These are phyloP conservation scores for Petunia secreta DNA, from an alignment of 257 asterid genomes.

Conservation along the genomic window DNA sequence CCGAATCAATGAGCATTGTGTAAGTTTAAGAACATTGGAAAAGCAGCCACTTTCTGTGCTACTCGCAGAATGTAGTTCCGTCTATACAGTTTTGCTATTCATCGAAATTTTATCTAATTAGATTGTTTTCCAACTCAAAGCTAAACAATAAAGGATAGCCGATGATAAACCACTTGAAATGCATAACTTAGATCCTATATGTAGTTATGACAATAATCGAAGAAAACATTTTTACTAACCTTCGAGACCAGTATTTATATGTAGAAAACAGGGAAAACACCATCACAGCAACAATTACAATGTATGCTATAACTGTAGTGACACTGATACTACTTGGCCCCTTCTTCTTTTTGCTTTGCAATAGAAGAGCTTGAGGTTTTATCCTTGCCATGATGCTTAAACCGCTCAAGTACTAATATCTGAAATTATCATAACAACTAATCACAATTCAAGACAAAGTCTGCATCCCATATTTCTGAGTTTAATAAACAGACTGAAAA, in stretches of 20 bases:
- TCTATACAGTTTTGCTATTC: neutral
- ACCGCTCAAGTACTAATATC: constrained; percentile 19
- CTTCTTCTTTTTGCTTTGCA: constrained; percentile 60
- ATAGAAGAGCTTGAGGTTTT: constrained; percentile 59
- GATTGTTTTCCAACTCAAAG: neutral
- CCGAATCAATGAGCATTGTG: constrained; percentile 8
- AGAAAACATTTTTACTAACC: constrained; percentile 31
- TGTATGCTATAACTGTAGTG: constrained; percentile 39
- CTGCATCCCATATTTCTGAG: neutral
- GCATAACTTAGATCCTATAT: neutral
- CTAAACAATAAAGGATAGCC: constrained; percentile 3
- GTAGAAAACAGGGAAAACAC: constrained; percentile 50
- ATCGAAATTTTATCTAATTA: neutral
- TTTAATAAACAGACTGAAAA: neutral
- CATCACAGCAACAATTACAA: constrained; percentile 37
- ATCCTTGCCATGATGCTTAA: constrained; percentile 48
- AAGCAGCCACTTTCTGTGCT: constrained; percentile 33
- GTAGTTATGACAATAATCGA: neutral
- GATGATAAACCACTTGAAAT: neutral
- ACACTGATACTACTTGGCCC: constrained; percentile 43
- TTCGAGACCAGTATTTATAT: constrained; percentile 45
- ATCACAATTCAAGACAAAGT: neutral
- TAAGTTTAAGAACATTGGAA: neutral
- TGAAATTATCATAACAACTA: constrained; percentile 36
- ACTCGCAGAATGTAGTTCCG: neutral